phyloP scores from a whole-genome alignment of 2,329 filamentous ascomycete species.

The Beauveria caledonica region DNA sequence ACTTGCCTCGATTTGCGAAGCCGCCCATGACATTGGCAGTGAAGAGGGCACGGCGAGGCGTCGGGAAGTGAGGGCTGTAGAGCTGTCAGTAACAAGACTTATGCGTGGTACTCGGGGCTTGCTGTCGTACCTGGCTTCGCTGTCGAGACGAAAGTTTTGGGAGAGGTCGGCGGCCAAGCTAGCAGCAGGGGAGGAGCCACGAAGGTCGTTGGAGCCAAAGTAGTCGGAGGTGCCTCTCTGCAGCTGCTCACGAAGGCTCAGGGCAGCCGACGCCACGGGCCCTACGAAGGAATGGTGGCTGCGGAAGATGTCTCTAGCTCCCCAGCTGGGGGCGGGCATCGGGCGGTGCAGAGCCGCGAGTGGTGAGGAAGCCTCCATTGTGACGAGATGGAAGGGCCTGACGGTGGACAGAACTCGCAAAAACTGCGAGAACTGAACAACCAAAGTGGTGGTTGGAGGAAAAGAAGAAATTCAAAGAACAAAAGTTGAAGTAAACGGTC shows the following conservation, averaged over 20 bases:
- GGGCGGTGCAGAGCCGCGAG: slow-evolving; percentile 83
- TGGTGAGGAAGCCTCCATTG: slow-evolving; percentile 90
- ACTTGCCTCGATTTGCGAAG: slow-evolving; percentile 28
- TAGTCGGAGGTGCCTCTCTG: slow-evolving; percentile 60
- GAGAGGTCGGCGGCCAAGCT: slow-evolving; percentile 90
- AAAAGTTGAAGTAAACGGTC: slow-evolving; percentile 8
- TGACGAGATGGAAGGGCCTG: slow-evolving; percentile 16
- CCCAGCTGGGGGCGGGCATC: slow-evolving; percentile 54
- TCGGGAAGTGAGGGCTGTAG: slow-evolving; percentile 32
- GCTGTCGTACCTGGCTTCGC: slow-evolving; percentile 61
- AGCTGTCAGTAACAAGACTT: not conserved
- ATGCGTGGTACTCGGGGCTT: not conserved
- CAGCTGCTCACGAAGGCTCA: slow-evolving; percentile 70
- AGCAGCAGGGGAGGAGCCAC: slow-evolving; percentile 82
- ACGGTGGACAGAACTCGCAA: slow-evolving; percentile 8
- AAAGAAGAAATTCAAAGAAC: not conserved
- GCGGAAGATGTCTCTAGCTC: slow-evolving; percentile 43
- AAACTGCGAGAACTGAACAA: slow-evolving; percentile 12
- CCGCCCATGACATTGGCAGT: slow-evolving; percentile 30
- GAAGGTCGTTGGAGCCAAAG: slow-evolving; percentile 69
- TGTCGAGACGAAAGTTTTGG: slow-evolving; percentile 94
- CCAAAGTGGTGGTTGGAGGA: slow-evolving; percentile 11
- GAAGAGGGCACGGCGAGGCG: slow-evolving; percentile 33
- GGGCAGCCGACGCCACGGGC: slow-evolving; percentile 50
- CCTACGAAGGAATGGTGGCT: slow-evolving; percentile 41